Conservation (phyloP, 257 asterid genomes). For the Forsythia suspensa region DNA sequence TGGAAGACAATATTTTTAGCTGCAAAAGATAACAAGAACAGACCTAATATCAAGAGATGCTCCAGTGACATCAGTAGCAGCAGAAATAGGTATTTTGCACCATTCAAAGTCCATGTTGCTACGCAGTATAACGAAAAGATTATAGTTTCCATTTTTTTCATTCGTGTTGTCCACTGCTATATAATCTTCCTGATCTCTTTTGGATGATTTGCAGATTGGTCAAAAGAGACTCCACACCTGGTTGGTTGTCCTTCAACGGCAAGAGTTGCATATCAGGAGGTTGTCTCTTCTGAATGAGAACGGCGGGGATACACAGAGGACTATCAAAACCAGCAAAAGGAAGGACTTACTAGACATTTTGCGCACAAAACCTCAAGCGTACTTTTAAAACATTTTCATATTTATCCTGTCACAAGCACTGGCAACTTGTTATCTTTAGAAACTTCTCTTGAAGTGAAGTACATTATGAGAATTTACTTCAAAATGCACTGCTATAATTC, state of each 20-base stretch:
- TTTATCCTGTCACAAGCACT: not conserved
- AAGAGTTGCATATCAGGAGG: not conserved
- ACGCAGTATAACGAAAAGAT: not conserved
- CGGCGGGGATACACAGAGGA: not conserved
- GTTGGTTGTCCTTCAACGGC: not conserved
- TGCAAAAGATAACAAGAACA: not conserved
- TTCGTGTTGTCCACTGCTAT: not conserved
- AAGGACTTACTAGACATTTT: not conserved
- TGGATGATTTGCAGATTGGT: not conserved
- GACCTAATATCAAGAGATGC: not conserved
- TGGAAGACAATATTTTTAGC: not conserved
- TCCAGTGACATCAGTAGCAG: not conserved
- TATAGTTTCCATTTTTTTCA: not conserved
- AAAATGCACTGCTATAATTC: not conserved
- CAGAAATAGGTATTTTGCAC: not conserved
- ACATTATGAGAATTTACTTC: not conserved
- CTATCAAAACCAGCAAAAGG: not conserved
- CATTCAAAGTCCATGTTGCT: not conserved
- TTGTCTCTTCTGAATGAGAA: not conserved
- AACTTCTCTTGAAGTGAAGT: not conserved
- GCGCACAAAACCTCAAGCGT: not conserved
- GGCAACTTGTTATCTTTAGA: not conserved
- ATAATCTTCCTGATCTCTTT: not conserved
- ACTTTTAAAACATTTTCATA: not conserved
- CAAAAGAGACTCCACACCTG: not conserved